Conservation (phyloP, 768 basidiomycete species). For the Suillus subluteus region DNA sequence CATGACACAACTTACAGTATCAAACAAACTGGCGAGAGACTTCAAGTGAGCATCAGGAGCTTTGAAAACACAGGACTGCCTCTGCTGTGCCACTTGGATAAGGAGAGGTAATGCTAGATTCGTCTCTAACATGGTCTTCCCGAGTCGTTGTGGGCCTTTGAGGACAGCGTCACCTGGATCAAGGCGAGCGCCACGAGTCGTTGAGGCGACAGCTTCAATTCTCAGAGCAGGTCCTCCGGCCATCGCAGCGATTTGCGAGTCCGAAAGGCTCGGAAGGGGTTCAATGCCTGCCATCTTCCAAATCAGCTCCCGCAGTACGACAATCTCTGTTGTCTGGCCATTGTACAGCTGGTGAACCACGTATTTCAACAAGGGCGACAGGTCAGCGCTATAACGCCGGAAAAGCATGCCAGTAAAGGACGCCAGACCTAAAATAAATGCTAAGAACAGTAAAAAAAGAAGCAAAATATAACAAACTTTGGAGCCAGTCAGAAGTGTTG, state of each 20-base stretch:
- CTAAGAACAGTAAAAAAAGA: conserved; percentile 22
- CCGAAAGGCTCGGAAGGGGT: conserved; percentile 86
- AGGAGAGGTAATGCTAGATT: conserved; percentile 85
- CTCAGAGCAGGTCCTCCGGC: conserved; percentile 87
- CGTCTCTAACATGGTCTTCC: conserved; percentile 67
- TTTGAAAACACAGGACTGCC: conserved; percentile 81
- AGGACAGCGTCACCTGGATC: conserved; percentile 66
- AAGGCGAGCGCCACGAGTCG: conserved; percentile 71
- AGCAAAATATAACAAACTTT: conserved; percentile 63
- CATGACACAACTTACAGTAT: conserved; percentile 64
- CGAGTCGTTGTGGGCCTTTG: conserved; percentile 70
- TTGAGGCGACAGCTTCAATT: conserved; percentile 85
- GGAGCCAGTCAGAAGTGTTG: conserved; percentile 88
- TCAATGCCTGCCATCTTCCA: conserved; percentile 96
- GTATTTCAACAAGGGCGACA: conserved; percentile 85
- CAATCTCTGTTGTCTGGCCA: conserved; percentile 83
- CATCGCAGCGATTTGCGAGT: conserved; percentile 87
- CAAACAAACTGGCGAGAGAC: conserved; percentile 84
- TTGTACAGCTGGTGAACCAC: conserved; percentile 88
- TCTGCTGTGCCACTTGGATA: conserved; percentile 89
- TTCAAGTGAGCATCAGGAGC: conserved; percentile 80
- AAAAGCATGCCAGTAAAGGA: conserved; percentile 94
- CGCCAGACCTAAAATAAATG: conserved; percentile 67
- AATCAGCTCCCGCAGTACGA: conserved; percentile 91
- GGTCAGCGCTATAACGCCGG: conserved; percentile 80